Conservation (phyloP, 495 filamentous ascomycete genomes). For the Venustampulla echinocandica region DNA sequence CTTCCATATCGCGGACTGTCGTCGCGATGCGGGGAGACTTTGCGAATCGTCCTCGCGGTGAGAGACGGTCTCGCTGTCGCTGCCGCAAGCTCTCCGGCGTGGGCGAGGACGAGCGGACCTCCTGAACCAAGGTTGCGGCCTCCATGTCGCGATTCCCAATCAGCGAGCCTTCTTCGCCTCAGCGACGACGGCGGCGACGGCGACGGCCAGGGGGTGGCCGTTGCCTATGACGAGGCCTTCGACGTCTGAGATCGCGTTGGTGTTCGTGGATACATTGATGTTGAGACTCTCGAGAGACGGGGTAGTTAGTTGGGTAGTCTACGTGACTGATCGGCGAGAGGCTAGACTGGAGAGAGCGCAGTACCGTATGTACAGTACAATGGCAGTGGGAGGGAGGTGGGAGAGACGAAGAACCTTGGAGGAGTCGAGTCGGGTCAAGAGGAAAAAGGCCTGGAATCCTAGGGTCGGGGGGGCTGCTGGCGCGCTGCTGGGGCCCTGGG, state of each 20-base stretch:
- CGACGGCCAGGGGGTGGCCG: too few relatives aligned
- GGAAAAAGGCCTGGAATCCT: too few relatives aligned
- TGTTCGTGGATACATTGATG: slow-evolving; percentile 5
- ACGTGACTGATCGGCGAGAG: too few relatives aligned
- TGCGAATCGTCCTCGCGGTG: slow-evolving; percentile 18
- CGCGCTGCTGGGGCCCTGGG: too few relatives aligned
- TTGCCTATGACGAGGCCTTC: too few relatives aligned
- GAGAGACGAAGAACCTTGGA: too few relatives aligned
- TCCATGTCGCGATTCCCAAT: not conserved
- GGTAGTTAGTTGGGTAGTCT: not conserved
- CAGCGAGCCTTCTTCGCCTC: too few relatives aligned
- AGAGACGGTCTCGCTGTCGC: slow-evolving; percentile 23
- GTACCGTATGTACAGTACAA: too few relatives aligned
- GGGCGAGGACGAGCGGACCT: slow-evolving; percentile 2
- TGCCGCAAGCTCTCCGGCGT: slow-evolving; percentile 21
- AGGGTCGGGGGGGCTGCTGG: too few relatives aligned
- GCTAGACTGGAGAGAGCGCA: too few relatives aligned
- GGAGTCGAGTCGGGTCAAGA: too few relatives aligned
- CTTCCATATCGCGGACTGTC: slow-evolving; percentile 7
- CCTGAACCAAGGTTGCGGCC: not conserved
- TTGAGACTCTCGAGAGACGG: not conserved
- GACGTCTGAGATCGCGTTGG: not conserved
- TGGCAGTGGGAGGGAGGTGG: not conserved
- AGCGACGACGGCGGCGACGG: too few relatives aligned
- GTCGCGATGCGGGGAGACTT: slow-evolving; percentile 14